These are phyloP conservation scores for Pleurotus salmoneostramineus DNA, from an alignment of 768 basidiomycete species.

Conservation along the genomic window DNA sequence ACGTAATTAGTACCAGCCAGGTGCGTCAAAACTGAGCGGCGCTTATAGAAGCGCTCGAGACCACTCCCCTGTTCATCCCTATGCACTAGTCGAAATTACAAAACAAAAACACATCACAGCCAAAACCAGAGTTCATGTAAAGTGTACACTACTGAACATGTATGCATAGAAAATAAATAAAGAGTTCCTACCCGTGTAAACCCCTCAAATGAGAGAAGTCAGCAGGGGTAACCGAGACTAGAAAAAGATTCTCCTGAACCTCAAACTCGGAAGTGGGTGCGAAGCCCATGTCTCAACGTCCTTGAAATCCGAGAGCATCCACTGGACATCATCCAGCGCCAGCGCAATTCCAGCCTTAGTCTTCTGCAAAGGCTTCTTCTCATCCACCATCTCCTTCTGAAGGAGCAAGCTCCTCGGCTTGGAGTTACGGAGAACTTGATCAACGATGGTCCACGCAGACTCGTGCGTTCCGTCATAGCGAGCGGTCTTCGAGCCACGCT, in stretches of 20 bases:
- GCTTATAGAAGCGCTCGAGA: too few relatives aligned
- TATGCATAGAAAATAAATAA: too few relatives aligned
- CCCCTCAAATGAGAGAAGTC: too few relatives aligned
- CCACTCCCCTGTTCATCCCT: too few relatives aligned
- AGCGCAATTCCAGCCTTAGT: constrained; percentile 4
- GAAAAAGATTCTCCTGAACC: background rate
- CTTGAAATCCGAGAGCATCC: constrained; percentile 1
- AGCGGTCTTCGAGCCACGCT: constrained; percentile 30
- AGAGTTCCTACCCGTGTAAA: too few relatives aligned
- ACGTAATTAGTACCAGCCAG: too few relatives aligned
- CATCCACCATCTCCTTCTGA: constrained; percentile 21
- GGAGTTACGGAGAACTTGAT: constrained; percentile 19
- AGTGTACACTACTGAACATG: too few relatives aligned
- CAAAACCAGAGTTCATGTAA: too few relatives aligned
- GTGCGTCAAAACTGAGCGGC: too few relatives aligned
- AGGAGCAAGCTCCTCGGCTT: constrained; percentile 14
- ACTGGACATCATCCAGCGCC: constrained; percentile 4
- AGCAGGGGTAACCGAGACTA: background rate
- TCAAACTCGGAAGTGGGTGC: background rate
- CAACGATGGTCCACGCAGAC: constrained; percentile 34
- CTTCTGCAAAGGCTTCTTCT: constrained; percentile 11
- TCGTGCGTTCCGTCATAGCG: constrained; percentile 29
- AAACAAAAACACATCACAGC: too few relatives aligned
- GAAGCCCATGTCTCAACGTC: constrained; percentile 1
- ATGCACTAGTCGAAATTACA: too few relatives aligned